Evolutionary conservation across 2,329 filamentous ascomycete genomes (phyloP).

Genomic region (Lecanicillium sp.): DNA sequence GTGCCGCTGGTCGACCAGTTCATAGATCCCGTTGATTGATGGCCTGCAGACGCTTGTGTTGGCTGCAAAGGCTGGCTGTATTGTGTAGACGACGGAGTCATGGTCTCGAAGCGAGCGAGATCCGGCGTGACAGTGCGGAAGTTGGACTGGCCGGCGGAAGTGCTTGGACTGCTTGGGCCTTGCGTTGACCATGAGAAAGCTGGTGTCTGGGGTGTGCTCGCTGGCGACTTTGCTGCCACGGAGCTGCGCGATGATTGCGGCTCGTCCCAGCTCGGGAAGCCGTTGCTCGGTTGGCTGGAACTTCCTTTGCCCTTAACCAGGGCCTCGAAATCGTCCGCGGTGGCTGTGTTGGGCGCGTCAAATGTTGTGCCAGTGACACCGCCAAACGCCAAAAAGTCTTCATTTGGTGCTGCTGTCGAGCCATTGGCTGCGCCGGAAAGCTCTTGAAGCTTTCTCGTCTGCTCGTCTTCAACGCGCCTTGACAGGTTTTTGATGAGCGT

Average conservation of each 20-base stretch:
- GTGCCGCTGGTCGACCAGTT: slow-evolving; percentile 38
- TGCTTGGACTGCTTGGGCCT: slow-evolving; percentile 28
- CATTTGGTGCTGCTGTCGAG: slow-evolving; percentile 38
- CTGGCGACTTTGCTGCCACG: slow-evolving; percentile 25
- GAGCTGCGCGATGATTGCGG: slow-evolving; percentile 22
- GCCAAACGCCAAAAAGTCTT: slow-evolving; percentile 66
- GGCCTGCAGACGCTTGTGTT: slow-evolving; percentile 17
- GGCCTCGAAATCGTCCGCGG: slow-evolving; percentile 73
- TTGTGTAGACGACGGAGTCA: slow-evolving; percentile 53
- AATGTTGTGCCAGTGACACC: slow-evolving; percentile 54
- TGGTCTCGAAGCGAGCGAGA: slow-evolving; percentile 42
- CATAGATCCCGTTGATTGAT: slow-evolving; percentile 28
- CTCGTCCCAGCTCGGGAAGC: slow-evolving; percentile 41
- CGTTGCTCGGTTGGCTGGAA: slow-evolving; percentile 31
- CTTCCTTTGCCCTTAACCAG: slow-evolving; percentile 65
- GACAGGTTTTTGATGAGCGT: slow-evolving; percentile 75
- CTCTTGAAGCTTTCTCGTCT: slow-evolving; percentile 80
- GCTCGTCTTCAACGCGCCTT: slow-evolving; percentile 75
- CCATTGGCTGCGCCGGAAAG: slow-evolving; percentile 54
- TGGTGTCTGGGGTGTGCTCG: slow-evolving; percentile 33
- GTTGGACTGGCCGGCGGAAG: slow-evolving; percentile 22
- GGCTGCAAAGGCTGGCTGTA: slow-evolving; percentile 54
- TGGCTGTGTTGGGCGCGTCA: slow-evolving; percentile 42
- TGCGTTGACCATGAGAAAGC: slow-evolving; percentile 60
- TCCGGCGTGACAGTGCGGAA: slow-evolving; percentile 54